A percentile compares a stretch with the other conserved stretches of the same genome.
phyloP scores from a whole-genome alignment of 805 yeast genomes.

The Cyberlindnera euphorbiae region DNA sequence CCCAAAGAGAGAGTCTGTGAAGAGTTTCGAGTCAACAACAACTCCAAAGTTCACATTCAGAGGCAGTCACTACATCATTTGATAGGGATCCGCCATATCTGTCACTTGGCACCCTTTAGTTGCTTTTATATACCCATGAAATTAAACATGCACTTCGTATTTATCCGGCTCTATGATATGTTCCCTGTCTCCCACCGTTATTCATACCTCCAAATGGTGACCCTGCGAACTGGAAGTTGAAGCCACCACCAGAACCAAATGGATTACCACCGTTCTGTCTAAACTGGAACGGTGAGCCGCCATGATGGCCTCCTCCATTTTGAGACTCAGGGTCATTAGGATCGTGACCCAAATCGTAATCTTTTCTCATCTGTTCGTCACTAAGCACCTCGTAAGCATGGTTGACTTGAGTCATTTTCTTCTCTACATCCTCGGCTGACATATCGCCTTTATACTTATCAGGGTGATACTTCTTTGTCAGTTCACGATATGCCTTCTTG shows the following conservation, averaged over 20 bases:
- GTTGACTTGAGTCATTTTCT: conserved; percentile 86
- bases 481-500: conserved; percentile 73
- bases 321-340: conserved; percentile 37
- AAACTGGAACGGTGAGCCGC: conserved; percentile 7
- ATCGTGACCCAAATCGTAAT: conserved; percentile 53
- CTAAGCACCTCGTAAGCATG: conserved; percentile 87
- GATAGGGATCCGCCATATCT: too few relatives aligned
- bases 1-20: conserved; percentile 38
- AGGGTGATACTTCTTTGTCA: conserved; percentile 83
- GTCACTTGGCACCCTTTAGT: too few relatives aligned
- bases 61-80: conserved; percentile 15
- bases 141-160: not conserved
- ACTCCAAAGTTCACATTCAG: conserved; percentile 10
- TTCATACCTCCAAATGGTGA: conserved; percentile 10
- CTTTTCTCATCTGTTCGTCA: conserved; percentile 54
- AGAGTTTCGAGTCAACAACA: conserved; percentile 1
- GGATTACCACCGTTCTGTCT: conserved; percentile 5
- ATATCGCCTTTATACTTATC: conserved; percentile 79
- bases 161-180: not conserved
- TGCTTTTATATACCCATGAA: not conserved
- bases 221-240: conserved; percentile 12
- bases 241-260: conserved; percentile 2
- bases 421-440: conserved; percentile 64
- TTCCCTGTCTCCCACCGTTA: conserved; percentile 1
- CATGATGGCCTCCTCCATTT: conserved; percentile 5